Base-by-base conservation (phyloP, 1,139 yeast species). In the Candida sanyaensis region DNA sequence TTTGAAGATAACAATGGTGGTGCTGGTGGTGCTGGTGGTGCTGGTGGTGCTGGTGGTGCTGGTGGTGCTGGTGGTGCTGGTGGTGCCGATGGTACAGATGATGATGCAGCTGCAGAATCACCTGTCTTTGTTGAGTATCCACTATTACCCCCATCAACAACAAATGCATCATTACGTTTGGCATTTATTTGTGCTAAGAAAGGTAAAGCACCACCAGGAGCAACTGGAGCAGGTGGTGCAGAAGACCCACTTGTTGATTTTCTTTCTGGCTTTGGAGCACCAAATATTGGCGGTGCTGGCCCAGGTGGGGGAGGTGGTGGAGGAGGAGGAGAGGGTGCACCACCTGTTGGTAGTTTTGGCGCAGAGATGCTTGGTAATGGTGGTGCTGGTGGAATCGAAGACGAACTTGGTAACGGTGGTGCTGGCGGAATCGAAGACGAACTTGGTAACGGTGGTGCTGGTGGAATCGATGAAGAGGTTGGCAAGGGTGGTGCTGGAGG, bases 161-260 rank as follows among this genome's bases (percentile, higher is more conserved):
- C 77, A 53, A 57, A 62, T 4, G 60, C 38, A 10, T 75, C 77
- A 46, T 60, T 63, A 53, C 79, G 61, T 53, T 68, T 69, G 1
- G 76, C 68, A 48, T 73, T 73, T 45, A 75, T 74, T 50, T 74
- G 68, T 2, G 74, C 73, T 31, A 74, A 65, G 52, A 74, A 74
- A 2, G 79, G 78, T 24, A 75, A 58, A 0, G 68, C 72, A 1
- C 71, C 69, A 1, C 64, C 65, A 13, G 58, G 39, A 13, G 61
- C 48, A 9, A 44, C 36, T 12, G 55, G 49, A 24, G 56, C 30
- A 27, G 61, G 49, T 9, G 57, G 34, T 4, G 72, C 56, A 21
- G 62, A 29, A 3, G 58, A 23, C 11, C 37, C 41, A 10, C 34
- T 41, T 10, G 44, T 12, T 30, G 51, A 32, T 13, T 36, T 28